phyloP scores from a whole-genome alignment of 1,284 basidiomycete genomes.

The Rhizoctonia solani region DNA sequence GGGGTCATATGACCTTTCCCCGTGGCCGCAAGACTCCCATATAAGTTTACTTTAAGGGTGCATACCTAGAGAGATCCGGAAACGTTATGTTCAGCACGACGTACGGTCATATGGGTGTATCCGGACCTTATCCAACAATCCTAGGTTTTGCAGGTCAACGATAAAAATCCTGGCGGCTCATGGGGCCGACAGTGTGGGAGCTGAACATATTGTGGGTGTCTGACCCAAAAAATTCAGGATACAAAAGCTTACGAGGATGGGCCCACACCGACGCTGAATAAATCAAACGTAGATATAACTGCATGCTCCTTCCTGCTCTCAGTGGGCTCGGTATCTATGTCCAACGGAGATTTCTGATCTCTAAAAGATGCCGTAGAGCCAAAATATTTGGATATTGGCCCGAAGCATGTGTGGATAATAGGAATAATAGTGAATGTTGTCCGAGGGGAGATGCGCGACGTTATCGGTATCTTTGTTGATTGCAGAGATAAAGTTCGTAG shows the following conservation, averaged over 20 bases:
- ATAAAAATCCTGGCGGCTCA: conserved; percentile 92
- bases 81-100: background rate
- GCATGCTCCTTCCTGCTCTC: conserved; percentile 67
- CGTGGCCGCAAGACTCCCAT: conserved; percentile 55
- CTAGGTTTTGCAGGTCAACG: conserved; percentile 69
- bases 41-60: conserved; percentile 85
- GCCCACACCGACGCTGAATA: conserved; percentile 86
- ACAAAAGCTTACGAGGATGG: conserved; percentile 41
- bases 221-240: too few species aligned
- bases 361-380: background rate
- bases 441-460: background rate
- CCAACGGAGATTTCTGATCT: background rate
- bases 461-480: background rate
- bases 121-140: conserved; percentile 69
- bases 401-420: background rate
- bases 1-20: conserved; percentile 95
- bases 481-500: background rate
- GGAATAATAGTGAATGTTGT: background rate
- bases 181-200: conserved; percentile 84
- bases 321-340: background rate
- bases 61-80: conserved; percentile 39
- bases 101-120: conserved; percentile 36
- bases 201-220: conserved; percentile 46
- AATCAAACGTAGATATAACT: conserved; percentile 89
- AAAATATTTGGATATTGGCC: background rate